These are phyloP conservation scores for Gnaphalium uliginosum DNA, from an alignment of 129 eudicot genomes.

Conservation along the genomic window DNA sequence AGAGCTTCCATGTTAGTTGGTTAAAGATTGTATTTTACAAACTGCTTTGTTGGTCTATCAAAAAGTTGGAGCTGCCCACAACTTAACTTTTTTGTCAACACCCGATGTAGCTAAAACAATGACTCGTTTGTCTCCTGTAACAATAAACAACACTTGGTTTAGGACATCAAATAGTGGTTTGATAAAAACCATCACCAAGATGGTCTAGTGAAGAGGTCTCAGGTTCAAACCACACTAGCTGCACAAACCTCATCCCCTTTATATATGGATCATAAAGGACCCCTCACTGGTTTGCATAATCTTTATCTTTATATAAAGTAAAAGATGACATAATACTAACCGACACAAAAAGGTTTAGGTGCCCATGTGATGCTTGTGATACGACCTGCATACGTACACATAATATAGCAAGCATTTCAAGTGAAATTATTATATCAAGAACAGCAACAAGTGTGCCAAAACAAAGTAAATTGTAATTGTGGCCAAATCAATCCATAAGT, in stretches of 20 bases:
- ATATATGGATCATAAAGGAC: too few species aligned
- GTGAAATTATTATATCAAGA: background rate
- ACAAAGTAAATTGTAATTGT: constrained; percentile 10
- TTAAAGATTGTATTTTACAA: constrained; percentile 17
- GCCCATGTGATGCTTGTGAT: constrained; percentile 91
- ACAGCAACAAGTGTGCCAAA: background rate
- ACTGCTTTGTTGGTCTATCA: constrained; percentile 27
- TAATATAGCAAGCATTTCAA: constrained; percentile 17
- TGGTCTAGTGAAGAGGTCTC: too few species aligned
- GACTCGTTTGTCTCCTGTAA: constrained; percentile 50
- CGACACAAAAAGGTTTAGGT: constrained; percentile 58
- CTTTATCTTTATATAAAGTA: background rate
- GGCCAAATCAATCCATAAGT: background rate
- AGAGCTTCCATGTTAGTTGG: constrained; percentile 21
- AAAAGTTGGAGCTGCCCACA: constrained; percentile 77
- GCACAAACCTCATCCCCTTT: too few species aligned
- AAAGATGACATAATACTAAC: constrained; percentile 38
- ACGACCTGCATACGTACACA: constrained; percentile 54
- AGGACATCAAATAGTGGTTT: too few species aligned
- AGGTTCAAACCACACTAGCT: too few species aligned
- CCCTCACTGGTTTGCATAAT: too few species aligned
- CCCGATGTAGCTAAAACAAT: constrained; percentile 67
- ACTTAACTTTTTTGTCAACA: constrained; percentile 88
- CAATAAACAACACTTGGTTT: constrained; percentile 21
- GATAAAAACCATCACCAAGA: too few species aligned